Conservation (phyloP, 257 asterid species). For the Nicotiana attenuata region DNA sequence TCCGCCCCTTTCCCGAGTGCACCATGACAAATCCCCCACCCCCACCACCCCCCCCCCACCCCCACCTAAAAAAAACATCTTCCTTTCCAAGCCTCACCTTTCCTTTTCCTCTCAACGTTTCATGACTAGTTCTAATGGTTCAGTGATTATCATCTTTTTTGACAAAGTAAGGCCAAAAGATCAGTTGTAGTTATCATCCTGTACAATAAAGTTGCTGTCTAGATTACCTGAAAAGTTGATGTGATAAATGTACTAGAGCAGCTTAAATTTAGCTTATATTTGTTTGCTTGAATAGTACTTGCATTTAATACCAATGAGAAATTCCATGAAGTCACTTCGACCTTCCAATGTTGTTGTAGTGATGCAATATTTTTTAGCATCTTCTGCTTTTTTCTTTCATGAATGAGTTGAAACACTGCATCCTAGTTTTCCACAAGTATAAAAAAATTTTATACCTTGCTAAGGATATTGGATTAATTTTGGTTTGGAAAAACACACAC, state of each 20-base stretch:
- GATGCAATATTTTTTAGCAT: not conserved
- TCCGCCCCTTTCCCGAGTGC: not conserved
- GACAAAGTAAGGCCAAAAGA: not conserved
- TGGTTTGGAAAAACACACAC: not conserved
- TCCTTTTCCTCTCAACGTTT: not conserved
- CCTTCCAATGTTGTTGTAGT: not conserved
- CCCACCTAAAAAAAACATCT: not conserved
- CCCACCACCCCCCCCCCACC: no score
- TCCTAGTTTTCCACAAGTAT: not conserved
- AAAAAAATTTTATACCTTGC: not conserved
- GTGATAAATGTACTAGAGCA: not conserved
- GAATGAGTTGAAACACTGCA: not conserved
- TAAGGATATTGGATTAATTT: not conserved
- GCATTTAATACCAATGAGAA: not conserved
- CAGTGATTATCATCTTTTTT: not conserved
- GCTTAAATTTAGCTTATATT: not conserved
- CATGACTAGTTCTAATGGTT: not conserved
- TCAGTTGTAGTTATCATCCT: not conserved
- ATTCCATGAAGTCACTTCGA: not conserved
- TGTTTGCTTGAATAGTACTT: not conserved
- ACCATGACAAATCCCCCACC: no score
- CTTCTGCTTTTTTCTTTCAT: not conserved
- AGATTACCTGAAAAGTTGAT: no score
- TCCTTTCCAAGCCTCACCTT: not conserved
- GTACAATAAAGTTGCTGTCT: not conserved